phyloP scores from a whole-genome alignment of 2,329 filamentous ascomycete species.

The Sclerotinia nivalis region DNA sequence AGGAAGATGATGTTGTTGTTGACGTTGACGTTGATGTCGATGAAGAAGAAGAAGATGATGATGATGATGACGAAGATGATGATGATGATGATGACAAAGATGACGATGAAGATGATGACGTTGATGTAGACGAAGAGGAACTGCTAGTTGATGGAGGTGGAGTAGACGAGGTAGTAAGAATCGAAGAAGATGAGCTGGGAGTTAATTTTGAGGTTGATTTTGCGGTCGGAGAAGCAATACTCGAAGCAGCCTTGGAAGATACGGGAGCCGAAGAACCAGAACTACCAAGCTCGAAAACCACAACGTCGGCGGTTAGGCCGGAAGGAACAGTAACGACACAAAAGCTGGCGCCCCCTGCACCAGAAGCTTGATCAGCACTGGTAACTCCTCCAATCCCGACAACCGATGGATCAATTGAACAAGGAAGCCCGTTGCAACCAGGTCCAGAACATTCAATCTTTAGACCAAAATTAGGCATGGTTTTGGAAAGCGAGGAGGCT shows the following conservation, averaged over 20 bases:
- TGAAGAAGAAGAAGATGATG: conserved; percentile 31
- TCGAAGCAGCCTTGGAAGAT: conserved; percentile 24
- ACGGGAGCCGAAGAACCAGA: conserved; percentile 29
- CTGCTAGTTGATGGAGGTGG: conserved; percentile 28
- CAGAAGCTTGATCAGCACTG: conserved; percentile 54
- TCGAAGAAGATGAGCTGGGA: conserved; percentile 29
- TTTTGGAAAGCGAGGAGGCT: conserved; percentile 53
- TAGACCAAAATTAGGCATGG: conserved; percentile 65
- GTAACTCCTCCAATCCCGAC: conserved; percentile 58
- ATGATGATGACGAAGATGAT: conserved; percentile 31
- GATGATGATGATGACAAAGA: conserved; percentile 27
- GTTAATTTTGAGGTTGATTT: conserved; percentile 36
- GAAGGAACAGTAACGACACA: conserved; percentile 75
- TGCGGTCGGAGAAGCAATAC: conserved; percentile 23
- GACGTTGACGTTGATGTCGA: conserved; percentile 31
- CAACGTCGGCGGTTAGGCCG: conserved; percentile 66
- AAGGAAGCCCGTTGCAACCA: conserved; percentile 72
- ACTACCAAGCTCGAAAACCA: conserved; percentile 53
- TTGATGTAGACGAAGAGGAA: conserved; percentile 19
- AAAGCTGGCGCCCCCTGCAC: conserved; percentile 69
- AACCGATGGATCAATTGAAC: conserved; percentile 64
- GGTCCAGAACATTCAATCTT: conserved; percentile 67
- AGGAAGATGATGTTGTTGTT: conserved; percentile 27
- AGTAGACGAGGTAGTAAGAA: conserved; percentile 28
- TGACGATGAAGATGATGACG: conserved; percentile 29